A percentile compares a stretch with the other conserved stretches of the same genome.
phyloP scores from a whole-genome alignment of 2,329 filamentous ascomycete species.

The Beauveria varroae region DNA sequence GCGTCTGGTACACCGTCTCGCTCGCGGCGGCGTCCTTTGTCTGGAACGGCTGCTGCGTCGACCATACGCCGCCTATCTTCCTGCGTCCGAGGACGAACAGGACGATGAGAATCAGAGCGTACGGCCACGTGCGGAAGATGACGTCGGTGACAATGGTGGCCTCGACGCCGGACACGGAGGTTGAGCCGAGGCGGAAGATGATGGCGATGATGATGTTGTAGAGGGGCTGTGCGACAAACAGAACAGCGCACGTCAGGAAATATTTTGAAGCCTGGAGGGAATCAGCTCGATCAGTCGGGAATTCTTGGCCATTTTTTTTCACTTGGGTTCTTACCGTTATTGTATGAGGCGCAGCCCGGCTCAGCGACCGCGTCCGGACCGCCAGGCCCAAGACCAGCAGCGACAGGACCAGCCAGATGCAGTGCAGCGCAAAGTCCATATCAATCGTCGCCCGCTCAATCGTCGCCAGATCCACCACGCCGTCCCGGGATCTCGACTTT shows the following conservation, averaged over 20 bases:
- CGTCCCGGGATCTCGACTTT: not conserved
- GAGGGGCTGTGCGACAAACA: conserved; percentile 2
- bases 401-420: conserved; percentile 2
- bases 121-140: conserved; percentile 1
- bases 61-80: conserved; percentile 11
- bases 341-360: not conserved
- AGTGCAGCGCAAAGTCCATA: conserved; percentile 7
- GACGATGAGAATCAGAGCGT: not conserved
- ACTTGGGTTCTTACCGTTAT: not conserved
- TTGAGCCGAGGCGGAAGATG: not conserved
- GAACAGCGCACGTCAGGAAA: not conserved
- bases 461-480: not conserved
- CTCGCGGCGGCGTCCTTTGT: not conserved
- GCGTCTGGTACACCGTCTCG: conserved; percentile 8
- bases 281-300: not conserved
- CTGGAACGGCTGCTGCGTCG: conserved; percentile 8
- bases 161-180: not conserved
- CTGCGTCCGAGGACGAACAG: conserved; percentile 5
- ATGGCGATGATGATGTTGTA: conserved; percentile 5
- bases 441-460: not conserved
- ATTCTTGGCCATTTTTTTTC: not conserved
- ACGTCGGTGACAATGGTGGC: not conserved
- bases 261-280: not conserved
- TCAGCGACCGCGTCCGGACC: not conserved
- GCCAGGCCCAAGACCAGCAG: not conserved